phyloP scores from a whole-genome alignment of 2,329 filamentous ascomycete genomes.

The Trichoderma hamatum region DNA sequence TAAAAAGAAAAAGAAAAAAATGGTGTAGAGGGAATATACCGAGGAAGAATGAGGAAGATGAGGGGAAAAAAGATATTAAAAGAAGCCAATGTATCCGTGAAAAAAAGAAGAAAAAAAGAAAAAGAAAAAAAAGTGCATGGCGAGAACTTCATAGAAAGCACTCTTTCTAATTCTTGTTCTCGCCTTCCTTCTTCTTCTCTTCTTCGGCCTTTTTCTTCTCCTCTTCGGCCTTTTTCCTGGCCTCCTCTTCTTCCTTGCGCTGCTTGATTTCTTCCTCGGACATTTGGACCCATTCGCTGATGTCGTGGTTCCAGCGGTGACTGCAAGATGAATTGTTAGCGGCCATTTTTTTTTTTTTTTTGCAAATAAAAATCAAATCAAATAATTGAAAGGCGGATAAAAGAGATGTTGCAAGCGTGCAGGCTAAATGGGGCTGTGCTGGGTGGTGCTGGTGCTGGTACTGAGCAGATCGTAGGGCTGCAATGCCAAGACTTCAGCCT shows the following conservation, averaged over 20 bases:
- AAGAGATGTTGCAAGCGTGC: background rate
- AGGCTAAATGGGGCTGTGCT: background rate
- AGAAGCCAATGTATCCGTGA: background rate
- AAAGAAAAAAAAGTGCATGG: background rate
- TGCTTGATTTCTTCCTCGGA: conserved; percentile 35
- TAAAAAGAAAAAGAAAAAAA: too few relatives aligned
- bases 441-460: background rate
- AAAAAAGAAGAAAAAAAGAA: background rate
- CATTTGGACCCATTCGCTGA: conserved; percentile 62
- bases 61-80: background rate
- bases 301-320: conserved; percentile 61
- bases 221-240: conserved; percentile 32
- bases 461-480: background rate
- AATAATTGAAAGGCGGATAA: background rate
- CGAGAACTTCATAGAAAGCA: background rate
- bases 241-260: conserved; percentile 34
- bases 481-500: background rate
- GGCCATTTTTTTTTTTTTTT: background rate
- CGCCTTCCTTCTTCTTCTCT: background rate
- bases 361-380: background rate
- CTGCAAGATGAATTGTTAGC: conserved; percentile 43
- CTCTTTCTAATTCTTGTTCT: background rate
- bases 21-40: background rate
- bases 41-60: background rate
- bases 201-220: conserved; percentile 28